Percentiles rank a stretch among this genome's conserved stretches.
These are phyloP conservation scores for Botryococcus braunii DNA, from an alignment of 163 green algal genomes.

Conservation along the genomic window DNA sequence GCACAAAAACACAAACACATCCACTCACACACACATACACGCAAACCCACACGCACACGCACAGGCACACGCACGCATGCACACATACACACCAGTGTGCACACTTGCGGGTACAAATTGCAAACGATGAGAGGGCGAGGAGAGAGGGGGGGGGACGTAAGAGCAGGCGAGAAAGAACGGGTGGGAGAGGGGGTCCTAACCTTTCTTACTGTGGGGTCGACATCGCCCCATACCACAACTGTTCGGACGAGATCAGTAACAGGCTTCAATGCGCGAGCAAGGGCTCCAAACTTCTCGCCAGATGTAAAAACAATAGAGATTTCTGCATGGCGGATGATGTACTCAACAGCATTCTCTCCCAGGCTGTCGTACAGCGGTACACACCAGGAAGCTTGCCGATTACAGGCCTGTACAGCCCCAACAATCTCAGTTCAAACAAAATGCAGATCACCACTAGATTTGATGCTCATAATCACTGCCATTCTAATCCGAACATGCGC, in stretches of 20 bases:
- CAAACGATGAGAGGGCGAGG: no score
- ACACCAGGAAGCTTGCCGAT: constrained; percentile 40
- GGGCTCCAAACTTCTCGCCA: constrained; percentile 6
- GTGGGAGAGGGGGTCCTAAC: constrained; percentile 1
- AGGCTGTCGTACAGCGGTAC: constrained; percentile 92
- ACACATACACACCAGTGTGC: no score
- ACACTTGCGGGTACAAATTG: no score
- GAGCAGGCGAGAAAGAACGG: no score
- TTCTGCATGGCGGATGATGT: constrained; percentile 81
- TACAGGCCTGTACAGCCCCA: constrained; percentile 57
- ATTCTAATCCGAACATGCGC: no score
- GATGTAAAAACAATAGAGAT: constrained; percentile 16
- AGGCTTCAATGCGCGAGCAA: constrained; percentile 39
- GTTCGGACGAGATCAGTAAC: constrained; percentile 44
- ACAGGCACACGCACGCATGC: no score
- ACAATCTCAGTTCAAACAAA: constrained; percentile 1
- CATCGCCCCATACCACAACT: constrained; percentile 60
- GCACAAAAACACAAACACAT: no score
- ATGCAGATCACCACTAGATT: no score
- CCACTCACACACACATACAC: no score
- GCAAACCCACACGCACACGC: no score
- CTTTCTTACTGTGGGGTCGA: not conserved
- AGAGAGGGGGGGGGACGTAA: no score
- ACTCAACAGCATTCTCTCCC: constrained; percentile 83
- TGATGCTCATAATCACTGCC: no score